Percentiles rank a stretch among this genome's conserved stretches.
These are phyloP conservation scores for Neckera pumila DNA, from an alignment of 225 moss, liverwort and hornwort genomes.

Conservation along the genomic window DNA sequence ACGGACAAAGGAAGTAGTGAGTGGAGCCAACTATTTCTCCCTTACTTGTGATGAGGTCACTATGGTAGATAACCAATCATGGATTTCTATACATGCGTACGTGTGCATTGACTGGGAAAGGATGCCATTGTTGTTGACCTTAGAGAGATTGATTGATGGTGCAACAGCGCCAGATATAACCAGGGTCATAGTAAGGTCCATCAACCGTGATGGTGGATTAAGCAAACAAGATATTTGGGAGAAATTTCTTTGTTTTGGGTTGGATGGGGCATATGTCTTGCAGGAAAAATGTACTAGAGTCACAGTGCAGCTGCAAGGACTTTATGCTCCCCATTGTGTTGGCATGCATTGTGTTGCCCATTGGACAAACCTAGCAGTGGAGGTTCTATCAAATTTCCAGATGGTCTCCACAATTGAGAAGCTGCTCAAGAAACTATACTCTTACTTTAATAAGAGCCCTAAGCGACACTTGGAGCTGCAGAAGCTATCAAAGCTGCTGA, in stretches of 20 bases:
- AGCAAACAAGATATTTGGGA: neutral
- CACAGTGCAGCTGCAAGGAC: neutral
- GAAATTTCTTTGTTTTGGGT: neutral
- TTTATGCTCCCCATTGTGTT: neutral
- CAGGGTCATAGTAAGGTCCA: fast-evolving
- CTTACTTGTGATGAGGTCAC: neutral
- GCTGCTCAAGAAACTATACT: fast-evolving
- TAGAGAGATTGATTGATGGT: neutral
- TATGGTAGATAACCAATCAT: neutral
- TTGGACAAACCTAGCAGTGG: fast-evolving
- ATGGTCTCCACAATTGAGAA: neutral
- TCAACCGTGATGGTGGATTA: neutral
- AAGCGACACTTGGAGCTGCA: neutral
- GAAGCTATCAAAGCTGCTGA: neutral
- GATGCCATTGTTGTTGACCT: neutral
- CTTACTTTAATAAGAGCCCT: neutral
- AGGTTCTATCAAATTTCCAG: neutral
- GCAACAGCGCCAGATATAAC: fast-evolving
- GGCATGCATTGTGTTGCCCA: neutral
- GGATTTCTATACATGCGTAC: neutral
- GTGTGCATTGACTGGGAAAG: neutral
- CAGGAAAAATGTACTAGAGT: fast-evolving
- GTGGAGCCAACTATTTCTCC: neutral
- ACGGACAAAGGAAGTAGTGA: neutral
- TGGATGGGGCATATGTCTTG: neutral